A percentile compares a stretch with the other conserved stretches of the same genome.
Evolutionary conservation across 192 early-diverging fungal species (phyloP).

Genomic region (Fimicolochytrium jonesii): DNA sequence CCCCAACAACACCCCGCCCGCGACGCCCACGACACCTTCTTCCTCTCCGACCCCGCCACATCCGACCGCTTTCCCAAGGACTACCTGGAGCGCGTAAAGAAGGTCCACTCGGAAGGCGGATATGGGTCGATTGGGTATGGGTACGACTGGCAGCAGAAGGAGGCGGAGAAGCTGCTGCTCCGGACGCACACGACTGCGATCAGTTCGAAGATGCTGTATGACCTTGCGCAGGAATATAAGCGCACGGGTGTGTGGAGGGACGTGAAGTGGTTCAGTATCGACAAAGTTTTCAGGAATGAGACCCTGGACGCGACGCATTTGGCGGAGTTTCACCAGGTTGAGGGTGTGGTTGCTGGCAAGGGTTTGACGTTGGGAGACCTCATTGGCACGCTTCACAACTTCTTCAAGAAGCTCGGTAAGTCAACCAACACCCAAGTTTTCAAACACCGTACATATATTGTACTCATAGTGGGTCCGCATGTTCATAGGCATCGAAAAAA

Average conservation of each 20-base stretch:
- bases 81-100: slow-evolving; percentile 87
- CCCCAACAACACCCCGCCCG: slow-evolving; percentile 95
- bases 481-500: slow-evolving; percentile 52
- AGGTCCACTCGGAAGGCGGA: slow-evolving; percentile 89
- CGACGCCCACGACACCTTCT: slow-evolving; percentile 59
- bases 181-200: slow-evolving; percentile 97
- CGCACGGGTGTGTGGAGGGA: slow-evolving; percentile 71
- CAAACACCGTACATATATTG: no score
- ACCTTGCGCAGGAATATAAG: slow-evolving; percentile 72
- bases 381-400: slow-evolving; percentile 93
- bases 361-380: slow-evolving; percentile 92
- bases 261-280: slow-evolving; percentile 99
- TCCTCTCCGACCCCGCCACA: slow-evolving; percentile 63
- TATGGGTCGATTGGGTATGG: slow-evolving; percentile 89
- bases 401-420: slow-evolving; percentile 95
- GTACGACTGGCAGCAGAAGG: slow-evolving; percentile 86
- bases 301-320: slow-evolving; percentile 96
- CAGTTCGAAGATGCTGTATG: slow-evolving; percentile 85
- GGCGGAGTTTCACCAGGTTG: slow-evolving; percentile 99
- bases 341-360: slow-evolving; percentile 96
- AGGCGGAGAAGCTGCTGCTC: slow-evolving; percentile 88
- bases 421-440: no score
- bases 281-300: slow-evolving; percentile 98
- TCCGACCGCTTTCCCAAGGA: slow-evolving; percentile 73
- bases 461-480: no score